These are phyloP conservation scores for Blastobotrys mokoenaii DNA, from an alignment of 805 yeast genomes.

Conservation along the genomic window DNA sequence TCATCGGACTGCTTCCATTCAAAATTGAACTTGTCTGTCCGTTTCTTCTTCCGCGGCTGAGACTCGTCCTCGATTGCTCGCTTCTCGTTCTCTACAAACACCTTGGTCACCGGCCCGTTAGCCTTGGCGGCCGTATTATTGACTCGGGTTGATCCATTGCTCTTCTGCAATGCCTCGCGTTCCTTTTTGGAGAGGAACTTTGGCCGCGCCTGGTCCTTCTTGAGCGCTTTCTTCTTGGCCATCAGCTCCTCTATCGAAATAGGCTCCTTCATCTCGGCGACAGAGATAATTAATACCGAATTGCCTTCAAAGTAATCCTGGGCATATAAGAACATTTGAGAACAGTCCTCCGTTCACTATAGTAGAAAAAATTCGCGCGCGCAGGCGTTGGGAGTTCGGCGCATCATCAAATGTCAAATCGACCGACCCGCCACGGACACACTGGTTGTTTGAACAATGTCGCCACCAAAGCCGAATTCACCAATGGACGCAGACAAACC, in stretches of 20 bases:
- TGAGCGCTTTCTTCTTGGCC: constrained; percentile 14
- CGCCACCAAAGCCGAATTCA: too few relatives aligned
- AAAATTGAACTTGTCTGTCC: constrained; percentile 42
- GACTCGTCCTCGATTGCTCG: not conserved
- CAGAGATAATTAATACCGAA: too few relatives aligned
- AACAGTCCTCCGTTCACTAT: too few relatives aligned
- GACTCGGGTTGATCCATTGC: constrained; percentile 1
- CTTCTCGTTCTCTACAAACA: not conserved
- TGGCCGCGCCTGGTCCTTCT: constrained; percentile 26
- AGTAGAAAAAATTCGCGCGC: too few relatives aligned
- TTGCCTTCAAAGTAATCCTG: too few relatives aligned
- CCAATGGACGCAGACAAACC: too few relatives aligned
- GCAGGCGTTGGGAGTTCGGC: too few relatives aligned
- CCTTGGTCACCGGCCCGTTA: not conserved
- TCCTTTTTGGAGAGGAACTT: constrained; percentile 41
- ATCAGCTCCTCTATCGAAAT: constrained; percentile 27
- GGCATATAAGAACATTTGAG: too few relatives aligned
- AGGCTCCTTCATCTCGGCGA: constrained; percentile 12
- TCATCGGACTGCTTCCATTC: constrained; percentile 68
- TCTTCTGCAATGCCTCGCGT: constrained; percentile 22
- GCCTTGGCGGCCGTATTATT: not conserved
- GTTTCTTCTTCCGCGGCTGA: constrained; percentile 1
- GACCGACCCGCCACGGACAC: too few relatives aligned
- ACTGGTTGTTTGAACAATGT: too few relatives aligned
- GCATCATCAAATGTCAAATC: too few relatives aligned